Evolutionary conservation across 352 stramenopile genomes (phyloP).

Genomic region (Phytophthora chlamydospora): DNA sequence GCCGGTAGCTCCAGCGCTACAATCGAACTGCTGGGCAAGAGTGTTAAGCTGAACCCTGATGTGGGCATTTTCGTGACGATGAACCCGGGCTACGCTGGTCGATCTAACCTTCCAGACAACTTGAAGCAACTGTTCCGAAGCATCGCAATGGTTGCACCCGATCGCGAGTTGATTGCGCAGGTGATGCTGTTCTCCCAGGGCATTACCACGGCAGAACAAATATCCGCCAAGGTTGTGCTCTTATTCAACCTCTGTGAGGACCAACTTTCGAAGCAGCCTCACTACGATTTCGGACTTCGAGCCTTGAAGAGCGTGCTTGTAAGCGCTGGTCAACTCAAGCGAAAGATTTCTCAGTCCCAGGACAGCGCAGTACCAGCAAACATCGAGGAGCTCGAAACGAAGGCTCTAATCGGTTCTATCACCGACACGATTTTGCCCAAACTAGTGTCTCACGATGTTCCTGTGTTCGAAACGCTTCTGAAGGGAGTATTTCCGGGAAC

Average conservation of each 20-base stretch:
- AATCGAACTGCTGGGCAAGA: slow-evolving; percentile 97
- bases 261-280: slow-evolving; percentile 98
- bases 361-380: slow-evolving; percentile 32
- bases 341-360: slow-evolving; percentile 83
- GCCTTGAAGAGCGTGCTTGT: slow-evolving; percentile 99
- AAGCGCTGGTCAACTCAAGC: slow-evolving; percentile 98
- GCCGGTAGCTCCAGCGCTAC: slow-evolving; percentile 34
- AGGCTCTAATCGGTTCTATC: slow-evolving; percentile 96
- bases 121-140: slow-evolving; percentile 99
- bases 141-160: slow-evolving; percentile 99
- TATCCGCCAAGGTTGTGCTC: slow-evolving; percentile 97
- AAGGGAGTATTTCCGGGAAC: slow-evolving; percentile 97
- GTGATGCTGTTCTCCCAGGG: slow-evolving; percentile 99
- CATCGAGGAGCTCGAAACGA: slow-evolving; percentile 90
- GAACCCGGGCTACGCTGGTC: slow-evolving; percentile 99
- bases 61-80: slow-evolving; percentile 99
- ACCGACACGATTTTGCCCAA: slow-evolving; percentile 99
- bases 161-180: slow-evolving; percentile 99
- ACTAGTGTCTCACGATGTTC: slow-evolving; percentile 97
- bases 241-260: slow-evolving; percentile 98
- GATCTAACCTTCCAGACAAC: slow-evolving; percentile 97
- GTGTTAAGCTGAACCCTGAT: slow-evolving; percentile 95
- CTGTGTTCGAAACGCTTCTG: slow-evolving; percentile 96
- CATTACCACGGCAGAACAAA: slow-evolving; percentile 97
- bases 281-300: slow-evolving; percentile 99